Conservation (phyloP, 352 stramenopile genomes). For the Pythium aquatile region DNA sequence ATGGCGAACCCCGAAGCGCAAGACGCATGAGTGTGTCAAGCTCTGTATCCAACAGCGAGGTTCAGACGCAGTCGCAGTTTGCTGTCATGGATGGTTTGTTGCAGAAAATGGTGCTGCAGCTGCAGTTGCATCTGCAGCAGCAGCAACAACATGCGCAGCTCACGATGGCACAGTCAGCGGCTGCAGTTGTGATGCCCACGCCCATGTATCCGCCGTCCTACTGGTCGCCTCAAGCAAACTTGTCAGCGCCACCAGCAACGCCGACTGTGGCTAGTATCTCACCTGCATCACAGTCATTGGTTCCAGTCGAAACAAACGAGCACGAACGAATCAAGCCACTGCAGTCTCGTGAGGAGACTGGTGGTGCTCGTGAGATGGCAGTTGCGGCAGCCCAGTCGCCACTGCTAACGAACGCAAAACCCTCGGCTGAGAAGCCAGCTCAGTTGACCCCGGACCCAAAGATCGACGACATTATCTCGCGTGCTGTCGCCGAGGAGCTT, state of each 20-base stretch:
- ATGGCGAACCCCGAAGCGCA: background rate
- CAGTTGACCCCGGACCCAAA: conserved; percentile 3
- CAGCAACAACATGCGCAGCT: conserved; percentile 25
- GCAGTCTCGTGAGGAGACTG: background rate
- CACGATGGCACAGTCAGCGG: conserved; percentile 11
- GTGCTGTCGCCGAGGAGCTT: conserved; percentile 22
- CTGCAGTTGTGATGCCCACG: background rate
- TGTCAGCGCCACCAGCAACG: background rate
- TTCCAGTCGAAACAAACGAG: background rate
- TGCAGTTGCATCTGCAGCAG: conserved; percentile 47
- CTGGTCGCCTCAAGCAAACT: conserved; percentile 4
- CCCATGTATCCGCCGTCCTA: conserved; percentile 5
- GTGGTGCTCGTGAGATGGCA: background rate
- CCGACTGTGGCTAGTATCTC: background rate
- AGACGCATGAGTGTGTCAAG: conserved; percentile 4
- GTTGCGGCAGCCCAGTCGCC: background rate
- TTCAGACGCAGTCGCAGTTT: conserved; percentile 19
- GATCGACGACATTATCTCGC: conserved; percentile 32
- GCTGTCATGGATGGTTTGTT: conserved; percentile 52
- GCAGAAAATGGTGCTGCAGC: conserved; percentile 65
- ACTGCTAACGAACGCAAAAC: background rate
- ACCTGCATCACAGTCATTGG: background rate
- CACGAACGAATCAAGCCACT: background rate
- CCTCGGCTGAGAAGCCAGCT: background rate
- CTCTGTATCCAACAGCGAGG: too few relatives aligned